Evolutionary conservation across 768 basidiomycete genomes (phyloP).

Genomic region (Serendipita sp.): DNA sequence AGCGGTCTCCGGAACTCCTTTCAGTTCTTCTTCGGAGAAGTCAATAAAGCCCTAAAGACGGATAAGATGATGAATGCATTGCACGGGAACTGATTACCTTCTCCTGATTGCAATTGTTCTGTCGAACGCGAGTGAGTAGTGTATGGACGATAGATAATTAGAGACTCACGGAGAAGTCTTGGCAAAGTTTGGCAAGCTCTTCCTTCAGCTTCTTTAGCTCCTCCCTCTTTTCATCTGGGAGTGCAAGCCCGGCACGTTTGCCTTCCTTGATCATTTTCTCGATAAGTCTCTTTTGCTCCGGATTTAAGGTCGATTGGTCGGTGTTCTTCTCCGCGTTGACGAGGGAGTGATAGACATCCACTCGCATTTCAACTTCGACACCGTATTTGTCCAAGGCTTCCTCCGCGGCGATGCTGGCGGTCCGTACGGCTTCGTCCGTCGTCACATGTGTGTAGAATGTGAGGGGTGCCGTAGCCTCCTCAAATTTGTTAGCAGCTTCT

Average conservation of each 20-base stretch:
- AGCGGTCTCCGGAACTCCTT: conserved; percentile 68
- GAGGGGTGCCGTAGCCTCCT: conserved; percentile 40
- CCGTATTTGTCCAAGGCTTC: conserved; percentile 51
- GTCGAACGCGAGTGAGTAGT: neutral
- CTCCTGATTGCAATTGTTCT: conserved; percentile 89
- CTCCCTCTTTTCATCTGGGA: conserved; percentile 46
- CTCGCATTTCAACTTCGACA: conserved; percentile 66
- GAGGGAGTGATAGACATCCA: conserved; percentile 57
- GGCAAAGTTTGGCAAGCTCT: conserved; percentile 53
- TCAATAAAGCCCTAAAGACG: conserved; percentile 35
- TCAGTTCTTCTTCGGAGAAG: conserved; percentile 58
- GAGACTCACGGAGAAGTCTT: conserved; percentile 58
- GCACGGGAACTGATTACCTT: conserved; percentile 28
- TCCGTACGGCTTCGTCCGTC: conserved; percentile 55
- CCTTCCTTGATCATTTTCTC: conserved; percentile 74
- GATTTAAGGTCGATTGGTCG: conserved; percentile 41
- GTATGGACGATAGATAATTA: neutral
- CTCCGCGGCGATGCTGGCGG: conserved; percentile 64
- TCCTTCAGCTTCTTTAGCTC: conserved; percentile 52
- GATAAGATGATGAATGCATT: neutral
- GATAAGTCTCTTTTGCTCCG: conserved; percentile 61
- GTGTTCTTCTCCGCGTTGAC: conserved; percentile 52
- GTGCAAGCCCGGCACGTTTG: conserved; percentile 58
- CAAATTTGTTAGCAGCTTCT: conserved; percentile 39
- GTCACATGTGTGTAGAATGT: conserved; percentile 76